These are phyloP conservation scores for Balansia obtecta DNA, from an alignment of 2,329 filamentous ascomycete species.

Conservation along the genomic window DNA sequence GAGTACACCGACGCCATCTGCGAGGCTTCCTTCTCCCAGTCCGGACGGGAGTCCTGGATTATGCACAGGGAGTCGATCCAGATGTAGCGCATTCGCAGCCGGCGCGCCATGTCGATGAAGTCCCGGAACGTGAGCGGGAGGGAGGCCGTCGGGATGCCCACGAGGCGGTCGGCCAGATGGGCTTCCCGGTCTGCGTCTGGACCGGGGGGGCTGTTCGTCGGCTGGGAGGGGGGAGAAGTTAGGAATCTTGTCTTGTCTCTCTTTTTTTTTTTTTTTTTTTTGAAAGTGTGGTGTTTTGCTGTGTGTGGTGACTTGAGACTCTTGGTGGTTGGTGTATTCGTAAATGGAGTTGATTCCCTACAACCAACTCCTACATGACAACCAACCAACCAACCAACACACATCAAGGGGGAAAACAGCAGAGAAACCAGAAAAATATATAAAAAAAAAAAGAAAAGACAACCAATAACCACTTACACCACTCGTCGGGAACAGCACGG, in stretches of 20 bases:
- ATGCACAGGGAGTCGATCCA: conserved; percentile 18
- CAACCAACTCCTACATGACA: too few species aligned
- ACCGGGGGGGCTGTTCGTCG: background rate
- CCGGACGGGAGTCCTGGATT: conserved; percentile 11
- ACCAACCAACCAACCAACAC: background rate
- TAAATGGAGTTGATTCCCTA: too few species aligned
- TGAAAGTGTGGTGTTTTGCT: too few species aligned
- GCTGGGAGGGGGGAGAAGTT: background rate
- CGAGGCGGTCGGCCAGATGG: background rate
- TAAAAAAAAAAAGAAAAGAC: background rate
- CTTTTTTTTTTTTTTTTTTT: too few species aligned
- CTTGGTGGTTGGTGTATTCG: too few species aligned
- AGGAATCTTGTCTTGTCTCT: background rate
- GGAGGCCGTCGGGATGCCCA: background rate
- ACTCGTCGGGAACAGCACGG: background rate
- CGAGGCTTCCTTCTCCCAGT: conserved; percentile 9
- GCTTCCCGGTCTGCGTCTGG: background rate
- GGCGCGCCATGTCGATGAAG: conserved; percentile 8
- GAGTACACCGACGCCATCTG: conserved; percentile 11
- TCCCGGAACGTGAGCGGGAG: conserved; percentile 11
- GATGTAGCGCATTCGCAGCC: conserved; percentile 10
- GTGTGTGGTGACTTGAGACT: too few species aligned
- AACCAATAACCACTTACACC: background rate
- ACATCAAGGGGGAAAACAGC: background rate
- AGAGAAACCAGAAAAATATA: background rate